Base-by-base conservation (phyloP, 306 rosid species). In the Erythrophleum fordii region DNA sequence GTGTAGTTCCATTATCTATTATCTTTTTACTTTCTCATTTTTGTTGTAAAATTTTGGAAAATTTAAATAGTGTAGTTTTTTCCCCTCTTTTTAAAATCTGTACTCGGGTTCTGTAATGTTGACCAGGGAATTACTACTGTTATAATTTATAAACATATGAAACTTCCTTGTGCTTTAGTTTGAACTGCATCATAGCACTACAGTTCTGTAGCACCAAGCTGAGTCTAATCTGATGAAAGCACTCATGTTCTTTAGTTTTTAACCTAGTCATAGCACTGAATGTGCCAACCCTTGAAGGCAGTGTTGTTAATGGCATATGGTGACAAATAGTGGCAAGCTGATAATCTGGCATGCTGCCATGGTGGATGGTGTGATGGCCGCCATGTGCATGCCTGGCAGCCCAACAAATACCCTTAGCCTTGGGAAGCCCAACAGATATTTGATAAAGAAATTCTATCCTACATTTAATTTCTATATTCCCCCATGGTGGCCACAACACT, bases 11-110 rank as follows among this genome's bases (percentile, higher is more conserved):
- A 8, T 64, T 18, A 17, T 34, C 46, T 34, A 7, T 64, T 29
- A 16, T 12, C 17, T 29, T 35, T 14, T 18, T 18, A 34, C 0
- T 17, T 44, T 2, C 18, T 51, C 22, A 6, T n/a, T 28, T 29
- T 34, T 51, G 55, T 52, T 49, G n/a, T n/a, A n/a, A 76, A 64
- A 20, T 44, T 28, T 60, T 20, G 64, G 44, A 35, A 65, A 77
- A 35, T 18, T 14, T 65, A 17, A 16, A 18, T 65, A 7, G 23
- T 18, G 13, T n/a, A n/a, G n/a, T n/a, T n/a, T n/a, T n/a, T n/a
- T n/a, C n/a, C n/a, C n/a, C n/a, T n/a, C n/a, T n/a, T 9, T 45
- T 45, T 9, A 16, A 14, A 49, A 31, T 49, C 28, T 37, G 39
- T 37, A 11, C 45, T 64, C 17, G 7, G 28, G 58, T 77, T 64